Base-by-base conservation (phyloP, 257 asterid species). In the Eustoma russellianum region DNA sequence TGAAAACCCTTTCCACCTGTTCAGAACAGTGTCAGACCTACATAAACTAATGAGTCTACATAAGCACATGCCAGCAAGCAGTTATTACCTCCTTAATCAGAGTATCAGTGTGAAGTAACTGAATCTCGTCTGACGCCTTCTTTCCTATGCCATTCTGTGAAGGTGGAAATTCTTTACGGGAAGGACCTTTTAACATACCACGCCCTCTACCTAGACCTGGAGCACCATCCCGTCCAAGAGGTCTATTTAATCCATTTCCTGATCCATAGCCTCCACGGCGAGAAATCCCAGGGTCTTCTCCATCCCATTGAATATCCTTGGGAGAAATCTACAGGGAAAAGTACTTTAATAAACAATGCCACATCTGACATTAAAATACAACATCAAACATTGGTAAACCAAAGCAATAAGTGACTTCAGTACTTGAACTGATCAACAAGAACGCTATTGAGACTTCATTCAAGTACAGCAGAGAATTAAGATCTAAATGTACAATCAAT, bases 251-350 rank as follows among this genome's bases (percentile, higher is more conserved):
- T 38, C 85, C 89, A 62, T 63, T 94, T 62, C 83, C 91, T 40
- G 86, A 68, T 50, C 86, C 95, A n/a, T n/a, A n/a, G 56, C 81
- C 79, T 57, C 82, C 88, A 63, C 54, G 93, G 58, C 66, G 93
- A 68, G 79, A 74, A 56, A 80, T 65, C 63, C 87, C 86, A 65
- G 90, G 92, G 55, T 83, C 94, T 76, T 83, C 95, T 72, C 85
- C 85, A 33, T 62, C 96, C 94, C 94, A 90, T 57, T 83, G 88
- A 48, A 90, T 77, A 76, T 91, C 98, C 45, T 84, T 87, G 5
- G 93, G 88, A 72, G 95, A 71, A 64, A 89, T 86, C 97, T 89
- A 81, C 41, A 11, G 50, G 2, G 57, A 49, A 17, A 24, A 14
- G 43, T 38, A 38, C 9, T 7, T 38, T 38, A 38, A 38, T 38